Conservation (phyloP, 169 alveolate species). For the Cardiosporidium cionae region DNA sequence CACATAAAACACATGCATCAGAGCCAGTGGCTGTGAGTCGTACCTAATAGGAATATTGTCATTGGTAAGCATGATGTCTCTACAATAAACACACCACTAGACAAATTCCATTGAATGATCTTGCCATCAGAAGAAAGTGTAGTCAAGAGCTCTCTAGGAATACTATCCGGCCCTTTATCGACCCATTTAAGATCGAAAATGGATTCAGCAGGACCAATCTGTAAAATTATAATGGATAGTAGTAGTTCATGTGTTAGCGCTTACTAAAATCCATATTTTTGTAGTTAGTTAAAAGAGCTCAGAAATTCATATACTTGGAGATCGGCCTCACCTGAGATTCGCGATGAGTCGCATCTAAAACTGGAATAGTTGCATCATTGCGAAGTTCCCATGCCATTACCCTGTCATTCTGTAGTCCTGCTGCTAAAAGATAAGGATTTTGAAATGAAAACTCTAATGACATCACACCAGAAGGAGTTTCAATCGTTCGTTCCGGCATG, state of each 20-base stretch:
- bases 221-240: neutral
- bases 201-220: neutral
- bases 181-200: no score
- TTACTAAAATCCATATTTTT: neutral
- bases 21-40: no score
- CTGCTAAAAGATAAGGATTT: neutral
- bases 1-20: no score
- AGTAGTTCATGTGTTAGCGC: neutral
- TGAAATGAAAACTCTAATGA: neutral
- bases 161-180: neutral
- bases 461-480: neutral
- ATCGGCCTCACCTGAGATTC: no score
- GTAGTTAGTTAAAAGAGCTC: neutral
- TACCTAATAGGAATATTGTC: no score
- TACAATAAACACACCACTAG: neutral
- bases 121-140: neutral
- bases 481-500: neutral
- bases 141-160: neutral
- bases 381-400: neutral
- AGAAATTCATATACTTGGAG: no score
- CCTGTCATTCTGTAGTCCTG: neutral
- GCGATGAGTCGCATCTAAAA: no score
- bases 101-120: no score
- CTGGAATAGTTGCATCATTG: neutral
- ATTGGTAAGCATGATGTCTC: neutral